Evolutionary conservation across 352 stramenopile genomes (phyloP).

Genomic region (Globisporangium polare): DNA sequence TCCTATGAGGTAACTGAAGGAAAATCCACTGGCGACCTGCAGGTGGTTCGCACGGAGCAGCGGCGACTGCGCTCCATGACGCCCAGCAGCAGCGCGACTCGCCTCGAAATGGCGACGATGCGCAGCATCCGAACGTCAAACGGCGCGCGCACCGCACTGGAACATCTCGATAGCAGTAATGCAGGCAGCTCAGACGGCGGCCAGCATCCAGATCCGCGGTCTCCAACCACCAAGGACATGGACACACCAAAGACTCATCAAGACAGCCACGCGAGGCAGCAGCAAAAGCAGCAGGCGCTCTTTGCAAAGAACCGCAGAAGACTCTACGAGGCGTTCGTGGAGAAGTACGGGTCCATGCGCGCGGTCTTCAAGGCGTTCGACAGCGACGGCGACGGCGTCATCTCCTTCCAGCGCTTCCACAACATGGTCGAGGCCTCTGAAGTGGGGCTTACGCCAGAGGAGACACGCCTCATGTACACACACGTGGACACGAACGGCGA

Average conservation of each 20-base stretch:
- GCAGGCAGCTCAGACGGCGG: too few relatives aligned
- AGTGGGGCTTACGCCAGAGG: constrained; percentile 37
- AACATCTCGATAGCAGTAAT: neutral
- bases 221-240: neutral
- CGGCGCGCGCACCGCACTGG: neutral
- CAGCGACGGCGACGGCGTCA: constrained; percentile 53
- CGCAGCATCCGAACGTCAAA: constrained; percentile 5
- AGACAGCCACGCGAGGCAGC: neutral
- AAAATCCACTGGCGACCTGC: neutral
- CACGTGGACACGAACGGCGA: constrained; percentile 65
- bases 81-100: constrained; percentile 15
- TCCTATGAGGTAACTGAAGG: neutral
- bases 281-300: constrained; percentile 17
- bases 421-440: constrained; percentile 72
- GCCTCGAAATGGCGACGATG: neutral
- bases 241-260: neutral
- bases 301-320: constrained; percentile 44
- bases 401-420: constrained; percentile 69
- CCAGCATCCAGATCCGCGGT: neutral
- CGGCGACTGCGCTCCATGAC: constrained; percentile 13
- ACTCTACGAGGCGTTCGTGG: constrained; percentile 60
- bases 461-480: constrained; percentile 45
- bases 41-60: constrained; percentile 11
- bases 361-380: constrained; percentile 78
- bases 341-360: constrained; percentile 74